These are phyloP conservation scores for Cydonia oblonga DNA, from an alignment of 331 rosid genomes.

Conservation along the genomic window DNA sequence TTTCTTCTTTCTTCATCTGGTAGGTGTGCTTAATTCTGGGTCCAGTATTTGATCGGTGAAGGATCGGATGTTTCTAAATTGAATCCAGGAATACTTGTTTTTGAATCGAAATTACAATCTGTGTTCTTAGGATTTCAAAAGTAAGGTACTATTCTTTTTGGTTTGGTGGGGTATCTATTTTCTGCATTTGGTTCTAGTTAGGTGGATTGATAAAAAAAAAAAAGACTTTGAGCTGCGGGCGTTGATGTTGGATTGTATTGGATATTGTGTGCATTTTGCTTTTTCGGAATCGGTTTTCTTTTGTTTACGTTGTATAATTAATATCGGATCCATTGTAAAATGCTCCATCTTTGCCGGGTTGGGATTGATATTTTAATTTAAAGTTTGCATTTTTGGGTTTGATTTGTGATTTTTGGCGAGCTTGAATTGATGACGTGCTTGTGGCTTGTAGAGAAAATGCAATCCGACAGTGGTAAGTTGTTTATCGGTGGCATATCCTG, in stretches of 20 bases:
- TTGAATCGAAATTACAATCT: conserved; percentile 40
- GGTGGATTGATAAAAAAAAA: background rate
- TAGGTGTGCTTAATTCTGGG: conserved; percentile 40
- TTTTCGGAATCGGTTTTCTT: background rate
- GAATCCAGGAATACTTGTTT: conserved; percentile 41
- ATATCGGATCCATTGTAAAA: background rate
- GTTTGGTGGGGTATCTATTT: background rate
- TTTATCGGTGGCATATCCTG: conserved; percentile 96
- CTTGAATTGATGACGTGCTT: conserved; percentile 17
- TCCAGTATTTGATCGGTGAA: conserved; percentile 53
- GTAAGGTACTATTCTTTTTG: conserved; percentile 34
- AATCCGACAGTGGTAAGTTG: conserved; percentile 87
- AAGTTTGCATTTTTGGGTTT: conserved; percentile 3
- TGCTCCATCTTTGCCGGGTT: background rate
- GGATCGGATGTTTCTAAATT: conserved; percentile 63
- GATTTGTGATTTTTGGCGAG: conserved; percentile 17
- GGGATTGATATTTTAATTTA: background rate
- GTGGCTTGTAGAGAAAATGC: conserved; percentile 71
- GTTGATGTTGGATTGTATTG: conserved; percentile 2
- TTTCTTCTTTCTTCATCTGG: conserved; percentile 20
- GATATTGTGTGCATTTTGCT: background rate
- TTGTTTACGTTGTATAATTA: background rate
- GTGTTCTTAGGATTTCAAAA: conserved; percentile 22
- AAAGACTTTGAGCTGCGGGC: background rate
- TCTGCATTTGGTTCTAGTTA: conserved; percentile 28